Evolutionary conservation across 2,329 filamentous ascomycete species (phyloP), one percentile per base, ranked within the genome.

Genomic region (Orbilia javanica): DNA sequence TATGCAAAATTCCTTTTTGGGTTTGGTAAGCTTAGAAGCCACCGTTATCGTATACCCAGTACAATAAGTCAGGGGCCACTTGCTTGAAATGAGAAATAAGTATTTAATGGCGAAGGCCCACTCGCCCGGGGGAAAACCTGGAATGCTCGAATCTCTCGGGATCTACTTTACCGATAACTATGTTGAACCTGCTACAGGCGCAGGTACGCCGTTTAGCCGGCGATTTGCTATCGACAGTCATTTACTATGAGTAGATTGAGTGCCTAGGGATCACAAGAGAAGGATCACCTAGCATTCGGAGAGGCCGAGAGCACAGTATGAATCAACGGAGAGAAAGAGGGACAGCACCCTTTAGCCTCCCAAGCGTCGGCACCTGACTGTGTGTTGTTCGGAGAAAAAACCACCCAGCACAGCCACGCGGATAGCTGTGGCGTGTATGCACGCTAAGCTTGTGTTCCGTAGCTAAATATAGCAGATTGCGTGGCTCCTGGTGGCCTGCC

Each of bases 321-420:
- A 62, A 68, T 62, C 50, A 67, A 48, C 36, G 52, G 29, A 65
- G 46, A 48, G 22, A 31, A 36, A 48, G 25, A 34, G 31, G 44
- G 44, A 31, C 48, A 72, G 20, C 15, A 27, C 50, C 10, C n/a
- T n/a, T 18, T 44, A 18, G 4, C 10, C n/a, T 31, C 15, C 8
- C 8, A 55, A 55, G 31, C 20, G 36, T 36, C 39, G 53, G 31
- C 18, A 31, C 60, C 60, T 64, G 52, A 60, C 65, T 22, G 4
- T 50, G 66, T 76, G 73, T 77, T 77, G 73, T 70, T 55, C 52
- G 64, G 55, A 50, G 73, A 65, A 60, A 73, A 72, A 73, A 66
- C 50, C 60, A 62, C 36, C 65, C 18, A 50, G 46, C 73, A 77
- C 73, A 77, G 73, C 73, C 73, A 77, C 73, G 73, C 60, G 66